Evolutionary conservation across 202 grass and related monocot genomes (phyloP).

Genomic region (Dendrocalamus latiflorus): DNA sequence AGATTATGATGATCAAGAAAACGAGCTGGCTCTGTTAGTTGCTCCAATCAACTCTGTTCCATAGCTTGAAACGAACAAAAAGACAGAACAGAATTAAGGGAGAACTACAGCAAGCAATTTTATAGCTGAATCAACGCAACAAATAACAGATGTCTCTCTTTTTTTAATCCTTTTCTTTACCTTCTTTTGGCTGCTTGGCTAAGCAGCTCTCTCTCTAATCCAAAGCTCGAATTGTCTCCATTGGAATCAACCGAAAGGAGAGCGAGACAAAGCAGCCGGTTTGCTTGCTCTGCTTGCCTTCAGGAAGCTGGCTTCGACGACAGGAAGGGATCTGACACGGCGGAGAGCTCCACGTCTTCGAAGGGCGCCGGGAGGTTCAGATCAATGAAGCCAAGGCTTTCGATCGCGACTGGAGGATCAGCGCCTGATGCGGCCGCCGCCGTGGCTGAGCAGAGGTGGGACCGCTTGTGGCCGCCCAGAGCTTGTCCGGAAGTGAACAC

Average conservation of each 20-base stretch:
- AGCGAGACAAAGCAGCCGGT: slow-evolving; percentile 1
- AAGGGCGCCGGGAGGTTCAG: slow-evolving; percentile 69
- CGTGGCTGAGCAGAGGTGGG: slow-evolving; percentile 39
- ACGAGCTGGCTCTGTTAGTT: slow-evolving; percentile 6
- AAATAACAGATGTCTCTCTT: slow-evolving; percentile 4
- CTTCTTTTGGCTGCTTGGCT: slow-evolving; percentile 15
- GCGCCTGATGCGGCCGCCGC: background rate
- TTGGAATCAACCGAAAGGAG: slow-evolving; percentile 21
- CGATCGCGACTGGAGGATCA: slow-evolving; percentile 7
- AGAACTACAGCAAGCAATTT: slow-evolving; percentile 3
- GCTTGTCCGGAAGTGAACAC: slow-evolving; percentile 74
- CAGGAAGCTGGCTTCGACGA: slow-evolving; percentile 28
- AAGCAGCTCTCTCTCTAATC: slow-evolving; percentile 7
- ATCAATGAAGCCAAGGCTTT: slow-evolving; percentile 55
- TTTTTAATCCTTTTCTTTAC: slow-evolving; percentile 6
- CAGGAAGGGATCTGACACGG: slow-evolving; percentile 59
- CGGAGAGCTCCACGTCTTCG: slow-evolving; percentile 70
- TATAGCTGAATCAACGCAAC: slow-evolving; percentile 27
- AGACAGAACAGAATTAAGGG: slow-evolving; percentile 12
- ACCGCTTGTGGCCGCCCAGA: slow-evolving; percentile 73
- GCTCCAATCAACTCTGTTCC: slow-evolving; percentile 15
- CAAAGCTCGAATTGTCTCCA: slow-evolving; percentile 8
- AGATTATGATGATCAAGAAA: slow-evolving; percentile 9
- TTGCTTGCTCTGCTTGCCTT: slow-evolving; percentile 39
- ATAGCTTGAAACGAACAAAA: slow-evolving; percentile 39